Conservation (phyloP, 495 filamentous ascomycete genomes). For the Parachaetomium inaequale region DNA sequence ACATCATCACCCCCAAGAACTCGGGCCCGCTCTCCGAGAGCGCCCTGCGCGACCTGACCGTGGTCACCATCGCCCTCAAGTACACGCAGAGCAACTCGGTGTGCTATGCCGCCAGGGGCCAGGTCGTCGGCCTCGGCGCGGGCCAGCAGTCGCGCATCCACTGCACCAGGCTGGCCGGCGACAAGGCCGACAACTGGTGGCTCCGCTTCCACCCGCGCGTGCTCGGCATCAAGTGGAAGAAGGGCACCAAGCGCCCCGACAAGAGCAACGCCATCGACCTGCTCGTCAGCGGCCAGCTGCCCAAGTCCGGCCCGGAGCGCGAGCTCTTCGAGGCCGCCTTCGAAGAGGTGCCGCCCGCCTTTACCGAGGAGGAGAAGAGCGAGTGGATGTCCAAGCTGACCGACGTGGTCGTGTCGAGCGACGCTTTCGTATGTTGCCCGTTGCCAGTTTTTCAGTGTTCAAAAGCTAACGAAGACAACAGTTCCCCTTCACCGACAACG, state of each 20-base stretch:
- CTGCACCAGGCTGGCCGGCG: conserved; percentile 96
- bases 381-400: conserved; percentile 76
- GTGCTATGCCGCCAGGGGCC: conserved; percentile 93
- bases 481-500: conserved; percentile 98
- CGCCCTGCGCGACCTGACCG: conserved; percentile 84
- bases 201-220: conserved; percentile 90
- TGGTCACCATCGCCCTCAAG: conserved; percentile 94
- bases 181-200: conserved; percentile 99
- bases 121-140: conserved; percentile 89
- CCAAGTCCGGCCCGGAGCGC: conserved; percentile 73
- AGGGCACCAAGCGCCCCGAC: conserved; percentile 90
- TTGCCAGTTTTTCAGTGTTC: conserved; percentile 4
- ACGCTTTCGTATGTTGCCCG: conserved; percentile 76
- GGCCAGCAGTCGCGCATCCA: conserved; percentile 97
- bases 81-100: conserved; percentile 99
- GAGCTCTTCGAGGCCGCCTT: conserved; percentile 85
- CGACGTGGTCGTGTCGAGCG: conserved; percentile 82
- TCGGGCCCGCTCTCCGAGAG: conserved; percentile 66
- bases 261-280: conserved; percentile 98
- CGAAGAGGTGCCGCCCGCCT: conserved; percentile 80
- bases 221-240: conserved; percentile 89
- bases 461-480: not conserved
- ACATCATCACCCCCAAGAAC: conserved; percentile 79
- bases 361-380: conserved; percentile 78
- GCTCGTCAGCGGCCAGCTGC: conserved; percentile 83